These are phyloP conservation scores for Aspergillus diversus DNA, from an alignment of 495 filamentous ascomycete genomes.

Conservation along the genomic window DNA sequence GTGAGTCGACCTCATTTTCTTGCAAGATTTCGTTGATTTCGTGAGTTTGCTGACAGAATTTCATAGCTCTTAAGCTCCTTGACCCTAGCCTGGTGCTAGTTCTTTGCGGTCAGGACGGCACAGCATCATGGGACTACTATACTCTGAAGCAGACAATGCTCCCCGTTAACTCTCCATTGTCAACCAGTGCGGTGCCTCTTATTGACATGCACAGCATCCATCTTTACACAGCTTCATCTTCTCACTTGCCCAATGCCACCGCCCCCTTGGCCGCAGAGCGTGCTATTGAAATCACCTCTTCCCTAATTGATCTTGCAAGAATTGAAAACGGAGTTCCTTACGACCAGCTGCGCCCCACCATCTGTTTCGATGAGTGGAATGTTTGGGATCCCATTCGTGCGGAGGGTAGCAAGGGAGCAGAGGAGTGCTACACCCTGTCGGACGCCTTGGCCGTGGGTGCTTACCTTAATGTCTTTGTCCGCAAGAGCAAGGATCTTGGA, in stretches of 20 bases:
- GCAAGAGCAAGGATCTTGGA: constrained; percentile 69
- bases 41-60: constrained; percentile 2
- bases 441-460: constrained; percentile 75
- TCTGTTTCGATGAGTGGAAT: constrained; percentile 89
- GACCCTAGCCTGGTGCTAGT: constrained; percentile 68
- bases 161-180: constrained; percentile 41
- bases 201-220: constrained; percentile 76
- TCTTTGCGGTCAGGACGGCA: constrained; percentile 72
- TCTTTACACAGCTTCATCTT: constrained; percentile 65
- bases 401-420: constrained; percentile 67
- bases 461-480: constrained; percentile 80
- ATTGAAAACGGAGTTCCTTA: constrained; percentile 67
- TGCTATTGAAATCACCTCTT: constrained; percentile 69
- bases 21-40: background rate
- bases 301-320: constrained; percentile 72
- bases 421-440: constrained; percentile 73
- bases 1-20: constrained; percentile 20
- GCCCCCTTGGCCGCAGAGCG: constrained; percentile 73
- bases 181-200: constrained; percentile 54
- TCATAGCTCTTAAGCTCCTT: constrained; percentile 67
- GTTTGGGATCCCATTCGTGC: constrained; percentile 79
- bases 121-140: constrained; percentile 70
- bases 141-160: constrained; percentile 66
- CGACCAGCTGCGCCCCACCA: constrained; percentile 59
- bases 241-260: constrained; percentile 62